phyloP scores from a whole-genome alignment of 2,329 filamentous ascomycete genomes.

The Sporothrix euskadiensis region DNA sequence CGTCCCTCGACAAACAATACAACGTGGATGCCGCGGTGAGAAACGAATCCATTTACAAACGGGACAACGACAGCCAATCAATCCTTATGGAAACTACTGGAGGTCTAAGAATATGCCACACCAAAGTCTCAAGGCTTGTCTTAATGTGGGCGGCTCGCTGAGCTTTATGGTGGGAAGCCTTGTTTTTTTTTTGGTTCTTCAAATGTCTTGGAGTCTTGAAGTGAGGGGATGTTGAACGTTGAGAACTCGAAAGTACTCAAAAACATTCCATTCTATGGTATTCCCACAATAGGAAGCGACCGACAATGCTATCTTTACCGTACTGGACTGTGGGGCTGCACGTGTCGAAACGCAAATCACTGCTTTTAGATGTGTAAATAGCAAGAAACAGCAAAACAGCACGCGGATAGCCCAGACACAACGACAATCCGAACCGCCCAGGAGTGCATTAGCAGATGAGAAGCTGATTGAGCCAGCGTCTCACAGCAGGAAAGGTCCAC shows the following conservation, averaged over 20 bases:
- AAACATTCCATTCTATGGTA: not conserved
- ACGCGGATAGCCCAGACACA: not conserved
- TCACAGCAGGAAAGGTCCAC: not conserved
- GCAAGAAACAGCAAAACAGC: not conserved
- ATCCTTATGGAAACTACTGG: not conserved
- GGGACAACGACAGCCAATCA: conserved; percentile 14
- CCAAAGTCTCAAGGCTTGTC: not conserved
- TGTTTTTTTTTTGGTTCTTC: not conserved
- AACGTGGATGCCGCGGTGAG: not conserved
- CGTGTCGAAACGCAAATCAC: not conserved
- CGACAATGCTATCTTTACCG: not conserved
- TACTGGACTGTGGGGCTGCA: not conserved
- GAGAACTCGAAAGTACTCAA: not conserved
- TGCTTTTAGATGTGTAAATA: not conserved
- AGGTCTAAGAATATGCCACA: not conserved
- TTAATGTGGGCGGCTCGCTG: not conserved
- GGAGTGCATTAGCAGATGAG: not conserved
- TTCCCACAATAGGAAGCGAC: not conserved
- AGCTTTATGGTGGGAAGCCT: not conserved
- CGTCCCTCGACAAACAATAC: not conserved
- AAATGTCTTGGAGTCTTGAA: not conserved
- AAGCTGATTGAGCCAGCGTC: not conserved
- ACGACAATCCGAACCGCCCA: not conserved
- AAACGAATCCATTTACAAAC: not conserved
- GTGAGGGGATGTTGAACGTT: not conserved